Evolutionary conservation across 2,329 filamentous ascomycete genomes (phyloP), one percentile per base, ranked within the genome.

Genomic region (Pseudofabraea citricarpa): DNA sequence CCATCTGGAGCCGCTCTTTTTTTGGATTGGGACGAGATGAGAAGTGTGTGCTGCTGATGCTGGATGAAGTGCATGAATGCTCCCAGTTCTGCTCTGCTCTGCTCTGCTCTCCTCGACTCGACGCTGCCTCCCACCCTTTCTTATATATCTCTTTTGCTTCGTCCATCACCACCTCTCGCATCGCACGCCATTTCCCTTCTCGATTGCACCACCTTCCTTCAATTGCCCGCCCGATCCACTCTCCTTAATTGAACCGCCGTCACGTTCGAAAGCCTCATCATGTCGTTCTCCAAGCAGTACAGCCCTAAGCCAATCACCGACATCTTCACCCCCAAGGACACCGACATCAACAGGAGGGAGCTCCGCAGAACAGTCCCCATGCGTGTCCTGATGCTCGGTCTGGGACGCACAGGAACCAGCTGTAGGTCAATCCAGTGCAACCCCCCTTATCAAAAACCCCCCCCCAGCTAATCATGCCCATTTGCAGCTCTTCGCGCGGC

Each of bases 321-420:
- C 59, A 65, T 79, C 59, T 79, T 83, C 64, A 85, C 80, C 44
- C 27, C 27, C 6, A 66, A 63, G 51, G 81, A 85, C 58, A 84
- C 79, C 35, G 77, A 80, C 58, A 82, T 87, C 61, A 80, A 87
- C 64, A 72, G 78, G 38, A 72, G 79, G 50, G 68, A 79, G 68
- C 81, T 79, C 63, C 74, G 71, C 47, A 79, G 83, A 43, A 76
- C 71, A 20, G 81, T 85, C 43, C 83, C 83, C 29, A 87, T 87
- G 83, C 78, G 78, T 59, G 77, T 87, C 36, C 76, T 87, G 27
- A 76, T 82, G 36, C 72, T 88, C 0, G 83, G 83, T 40, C 72
- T 86, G 16, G 80, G 81, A 44, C 74, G 83, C 50, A 87, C 83
- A 6, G 83, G 83, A 56, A 87, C 83, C 54, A 76, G 81, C 19